Conservation (phyloP, 2,329 filamentous ascomycete genomes). For the Pseudogymnoascus sp. region DNA sequence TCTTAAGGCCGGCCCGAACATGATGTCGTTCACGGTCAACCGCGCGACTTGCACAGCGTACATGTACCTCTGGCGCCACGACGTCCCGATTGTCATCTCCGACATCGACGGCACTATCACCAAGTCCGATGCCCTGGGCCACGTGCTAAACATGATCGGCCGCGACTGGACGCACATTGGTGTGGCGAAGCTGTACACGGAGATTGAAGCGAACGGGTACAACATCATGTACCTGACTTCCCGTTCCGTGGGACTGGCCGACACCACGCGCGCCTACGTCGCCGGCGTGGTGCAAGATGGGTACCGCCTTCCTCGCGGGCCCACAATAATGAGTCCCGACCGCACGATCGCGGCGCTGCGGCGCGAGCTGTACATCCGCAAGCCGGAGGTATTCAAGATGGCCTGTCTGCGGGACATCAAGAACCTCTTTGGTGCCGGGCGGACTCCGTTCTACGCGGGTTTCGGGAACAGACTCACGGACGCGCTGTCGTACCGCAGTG, state of each 20-base stretch:
- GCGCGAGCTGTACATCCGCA: conserved; percentile 87
- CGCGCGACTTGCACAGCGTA: conserved; percentile 83
- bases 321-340: conserved; percentile 91
- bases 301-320: conserved; percentile 78
- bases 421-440: conserved; percentile 69
- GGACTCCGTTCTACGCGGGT: conserved; percentile 88
- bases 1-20: conserved; percentile 78
- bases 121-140: conserved; percentile 89
- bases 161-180: conserved; percentile 97
- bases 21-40: conserved; percentile 95
- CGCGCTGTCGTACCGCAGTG: conserved; percentile 88
- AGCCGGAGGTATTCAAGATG: conserved; percentile 99
- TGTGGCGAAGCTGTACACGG: conserved; percentile 93
- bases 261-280: conserved; percentile 82
- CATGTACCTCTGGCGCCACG: conserved; percentile 90
- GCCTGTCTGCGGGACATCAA: conserved; percentile 91
- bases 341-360: conserved; percentile 88
- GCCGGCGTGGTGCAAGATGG: conserved; percentile 84
- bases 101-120: conserved; percentile 99
- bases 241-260: conserved; percentile 86
- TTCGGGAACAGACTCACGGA: conserved; percentile 97
- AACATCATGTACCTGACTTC: conserved; percentile 98
- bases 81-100: conserved; percentile 91
- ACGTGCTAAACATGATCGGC: conserved; percentile 93
- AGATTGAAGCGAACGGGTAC: conserved; percentile 92